A percentile compares a stretch with the other conserved stretches of the same genome.
These are phyloP conservation scores for Silene vulgaris DNA, from an alignment of 179 eudicot genomes.

Conservation along the genomic window DNA sequence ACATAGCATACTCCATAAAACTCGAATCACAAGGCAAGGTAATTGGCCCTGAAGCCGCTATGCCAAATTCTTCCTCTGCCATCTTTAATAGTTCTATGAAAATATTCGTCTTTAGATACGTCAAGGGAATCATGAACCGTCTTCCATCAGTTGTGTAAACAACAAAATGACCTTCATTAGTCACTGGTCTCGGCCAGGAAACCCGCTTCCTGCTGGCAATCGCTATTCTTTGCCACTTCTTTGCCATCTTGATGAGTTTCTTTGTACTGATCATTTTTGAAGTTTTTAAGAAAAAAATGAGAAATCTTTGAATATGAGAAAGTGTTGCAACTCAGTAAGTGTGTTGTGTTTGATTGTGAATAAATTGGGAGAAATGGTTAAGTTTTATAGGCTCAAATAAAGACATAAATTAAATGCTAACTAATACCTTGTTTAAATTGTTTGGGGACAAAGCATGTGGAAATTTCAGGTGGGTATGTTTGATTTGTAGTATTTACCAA, in stretches of 20 bases:
- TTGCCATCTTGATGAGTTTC: conserved; percentile 41
- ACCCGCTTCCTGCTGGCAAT: conserved; percentile 32
- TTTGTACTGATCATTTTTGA: conserved; percentile 37
- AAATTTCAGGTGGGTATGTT: conserved; percentile 4
- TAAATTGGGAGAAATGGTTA: background rate
- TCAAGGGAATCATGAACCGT: conserved; percentile 39
- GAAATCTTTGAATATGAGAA: background rate
- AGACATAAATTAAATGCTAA: conserved; percentile 4
- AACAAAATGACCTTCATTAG: conserved; percentile 39
- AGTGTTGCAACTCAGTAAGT: background rate
- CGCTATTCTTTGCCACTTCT: conserved; percentile 40
- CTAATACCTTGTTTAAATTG: background rate
- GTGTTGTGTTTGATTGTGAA: background rate
- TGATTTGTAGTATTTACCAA: background rate
- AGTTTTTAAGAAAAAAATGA: background rate
- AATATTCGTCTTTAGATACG: conserved; percentile 23
- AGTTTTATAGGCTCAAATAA: background rate
- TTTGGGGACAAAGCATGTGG: conserved; percentile 4
- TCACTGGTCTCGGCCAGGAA: conserved; percentile 17
- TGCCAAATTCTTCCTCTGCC: conserved; percentile 44
- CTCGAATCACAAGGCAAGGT: conserved; percentile 36
- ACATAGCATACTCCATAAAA: conserved; percentile 29
- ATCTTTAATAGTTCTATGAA: conserved; percentile 35
- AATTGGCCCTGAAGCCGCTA: conserved; percentile 22
- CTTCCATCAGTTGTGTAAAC: conserved; percentile 35